Base-by-base conservation (phyloP, 2,329 filamentous ascomycete species). In the Ploettnerulaceae sp. region DNA sequence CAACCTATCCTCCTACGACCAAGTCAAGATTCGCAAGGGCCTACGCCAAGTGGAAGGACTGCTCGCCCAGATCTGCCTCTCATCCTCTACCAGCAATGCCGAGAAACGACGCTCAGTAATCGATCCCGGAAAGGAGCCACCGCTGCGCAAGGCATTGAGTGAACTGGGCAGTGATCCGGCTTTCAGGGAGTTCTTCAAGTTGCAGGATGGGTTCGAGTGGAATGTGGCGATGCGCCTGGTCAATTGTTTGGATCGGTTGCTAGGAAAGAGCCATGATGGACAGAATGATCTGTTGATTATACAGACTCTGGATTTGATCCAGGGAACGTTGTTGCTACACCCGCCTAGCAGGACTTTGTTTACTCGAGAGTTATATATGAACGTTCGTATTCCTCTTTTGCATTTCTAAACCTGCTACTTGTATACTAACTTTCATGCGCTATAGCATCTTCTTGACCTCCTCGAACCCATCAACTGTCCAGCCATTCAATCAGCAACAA, bases 201-300 rank as follows among this genome's bases (percentile, higher is more conserved):
- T 97, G 56, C 93, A 98, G 67, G 90, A 97, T 63, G 88, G 90
- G 2, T 98, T 98, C 64, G 89, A 97, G 70, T 97, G 89, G 86
- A 98, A 98, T 70, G 88, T 97, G 45, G 84, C 89, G 11, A 82
- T 89, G 69, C 82, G 89, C 51, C 75, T 97, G 51, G 83, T 95
- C 52, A 81, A 83, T 43, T 94, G 88, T 47, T 79, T 97, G 33
- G 89, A 96, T 66, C 78, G 88, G 48, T 76, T 96, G 38, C 76
- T 96, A 61, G 89, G 88, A 34, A 89, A 89, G 71, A 82, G 83
- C 42, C 83, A 81, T 64, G 83, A 89, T 59, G 87, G 86, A 31
- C 82, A 88, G 56, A 93, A 91, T 63, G 89, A 97, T 65, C 71
- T 91, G 49, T 76, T 96, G 59, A 95, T 97, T 59, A 77, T 96